Evolutionary conservation across 257 asterid genomes (phyloP).

Genomic region (Solanum microdontum): DNA sequence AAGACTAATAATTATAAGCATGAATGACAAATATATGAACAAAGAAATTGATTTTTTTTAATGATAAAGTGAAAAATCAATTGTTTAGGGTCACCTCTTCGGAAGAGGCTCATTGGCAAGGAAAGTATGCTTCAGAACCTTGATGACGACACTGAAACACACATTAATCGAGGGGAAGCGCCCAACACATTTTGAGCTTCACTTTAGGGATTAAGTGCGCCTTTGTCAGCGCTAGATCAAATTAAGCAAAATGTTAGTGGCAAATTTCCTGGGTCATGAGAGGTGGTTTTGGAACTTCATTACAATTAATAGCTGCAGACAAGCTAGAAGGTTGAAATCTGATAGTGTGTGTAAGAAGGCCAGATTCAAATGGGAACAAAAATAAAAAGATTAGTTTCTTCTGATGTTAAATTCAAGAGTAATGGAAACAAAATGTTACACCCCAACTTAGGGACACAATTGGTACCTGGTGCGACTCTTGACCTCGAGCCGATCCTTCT

Average conservation of each 20-base stretch:
- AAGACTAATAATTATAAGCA: no score
- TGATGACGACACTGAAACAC: background rate
- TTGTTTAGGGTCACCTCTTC: background rate
- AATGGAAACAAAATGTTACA: background rate
- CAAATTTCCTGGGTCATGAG: background rate
- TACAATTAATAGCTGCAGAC: background rate
- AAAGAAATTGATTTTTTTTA: background rate
- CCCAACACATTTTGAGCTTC: background rate
- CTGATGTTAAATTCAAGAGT: background rate
- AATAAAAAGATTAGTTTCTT: background rate
- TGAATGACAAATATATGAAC: background rate
- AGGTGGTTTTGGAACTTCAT: background rate
- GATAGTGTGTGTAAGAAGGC: background rate
- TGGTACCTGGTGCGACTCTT: background rate
- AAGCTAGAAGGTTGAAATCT: background rate
- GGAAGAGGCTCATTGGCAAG: background rate
- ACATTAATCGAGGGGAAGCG: background rate
- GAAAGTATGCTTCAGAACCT: background rate
- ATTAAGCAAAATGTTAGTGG: background rate
- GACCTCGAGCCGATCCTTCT: background rate
- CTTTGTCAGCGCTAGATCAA: background rate
- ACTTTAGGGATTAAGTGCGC: background rate
- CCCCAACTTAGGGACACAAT: background rate
- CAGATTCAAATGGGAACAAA: background rate
- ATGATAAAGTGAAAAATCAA: background rate